Conservation (phyloP, 306 rosid species). For the Glycyrrhiza uralensis region DNA sequence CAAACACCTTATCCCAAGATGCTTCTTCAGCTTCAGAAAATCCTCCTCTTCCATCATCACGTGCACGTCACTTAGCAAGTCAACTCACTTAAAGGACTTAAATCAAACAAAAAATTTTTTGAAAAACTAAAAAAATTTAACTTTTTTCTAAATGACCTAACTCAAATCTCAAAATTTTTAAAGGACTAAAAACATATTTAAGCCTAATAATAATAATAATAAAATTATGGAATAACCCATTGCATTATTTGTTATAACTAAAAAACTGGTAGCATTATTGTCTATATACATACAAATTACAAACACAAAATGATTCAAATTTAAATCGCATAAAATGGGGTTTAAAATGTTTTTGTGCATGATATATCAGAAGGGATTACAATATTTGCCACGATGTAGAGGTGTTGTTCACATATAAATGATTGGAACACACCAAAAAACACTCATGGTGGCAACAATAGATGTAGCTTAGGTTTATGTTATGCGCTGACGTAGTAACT, state of each 20-base stretch:
- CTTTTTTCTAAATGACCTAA: too few relatives aligned
- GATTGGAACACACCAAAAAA: not conserved
- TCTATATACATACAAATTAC: too few relatives aligned
- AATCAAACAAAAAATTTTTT: too few relatives aligned
- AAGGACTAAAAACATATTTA: too few relatives aligned
- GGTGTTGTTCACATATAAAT: not conserved
- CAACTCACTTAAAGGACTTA: too few relatives aligned
- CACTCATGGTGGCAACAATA: conserved; percentile 25
- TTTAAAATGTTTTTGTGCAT: not conserved
- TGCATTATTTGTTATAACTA: too few relatives aligned
- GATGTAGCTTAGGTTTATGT: conserved; percentile 67
- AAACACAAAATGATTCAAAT: not conserved
- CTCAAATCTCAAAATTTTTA: too few relatives aligned
- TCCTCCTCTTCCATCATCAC: conserved; percentile 87
- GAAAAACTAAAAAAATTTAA: too few relatives aligned
- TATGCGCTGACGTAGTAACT: conserved; percentile 44
- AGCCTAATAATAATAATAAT: too few relatives aligned
- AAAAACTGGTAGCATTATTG: too few relatives aligned
- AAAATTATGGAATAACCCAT: not conserved
- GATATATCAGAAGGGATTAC: not conserved
- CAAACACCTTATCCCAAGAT: conserved; percentile 29
- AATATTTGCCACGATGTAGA: conserved; percentile 34
- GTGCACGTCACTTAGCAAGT: too few relatives aligned
- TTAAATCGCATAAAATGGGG: not conserved
- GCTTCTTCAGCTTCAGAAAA: conserved; percentile 63